Evolutionary conservation across 257 asterid genomes (phyloP).

Genomic region (Fraxinus pennsylvanica): DNA sequence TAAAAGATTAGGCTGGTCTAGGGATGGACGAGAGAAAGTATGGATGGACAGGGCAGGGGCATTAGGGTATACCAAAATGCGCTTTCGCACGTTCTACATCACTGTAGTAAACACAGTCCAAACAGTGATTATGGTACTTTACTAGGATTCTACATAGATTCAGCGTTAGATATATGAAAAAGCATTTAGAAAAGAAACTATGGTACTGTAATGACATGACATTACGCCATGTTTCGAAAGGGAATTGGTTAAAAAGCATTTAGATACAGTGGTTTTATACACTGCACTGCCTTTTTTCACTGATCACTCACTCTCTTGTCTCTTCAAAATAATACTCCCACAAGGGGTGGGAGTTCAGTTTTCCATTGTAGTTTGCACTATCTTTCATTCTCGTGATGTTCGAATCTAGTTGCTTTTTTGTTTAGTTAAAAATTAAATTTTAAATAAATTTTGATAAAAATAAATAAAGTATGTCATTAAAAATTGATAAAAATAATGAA

Average conservation of each 20-base stretch:
- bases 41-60: neutral
- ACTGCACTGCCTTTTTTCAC: conserved; percentile 4
- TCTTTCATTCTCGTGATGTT: neutral
- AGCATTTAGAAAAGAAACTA: too few relatives aligned
- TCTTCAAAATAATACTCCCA: conserved; percentile 23
- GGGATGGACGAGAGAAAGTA: conserved; percentile 20
- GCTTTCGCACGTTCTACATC: neutral
- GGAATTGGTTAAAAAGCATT: conserved; percentile 24
- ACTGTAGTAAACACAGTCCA: neutral
- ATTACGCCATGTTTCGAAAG: conserved; percentile 30
- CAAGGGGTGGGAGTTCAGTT: conserved; percentile 3
- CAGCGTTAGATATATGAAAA: neutral
- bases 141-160: neutral
- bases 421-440: too few relatives aligned
- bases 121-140: neutral
- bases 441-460: too few relatives aligned
- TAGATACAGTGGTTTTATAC: neutral
- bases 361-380: neutral
- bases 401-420: too few relatives aligned
- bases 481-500: too few relatives aligned
- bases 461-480: too few relatives aligned
- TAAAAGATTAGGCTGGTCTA: conserved; percentile 10
- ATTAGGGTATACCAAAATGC: neutral
- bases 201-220: conserved; percentile 12
- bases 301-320: conserved; percentile 3